phyloP scores from a whole-genome alignment of 2,329 filamentous ascomycete genomes.

The Juglanconis sp. region DNA sequence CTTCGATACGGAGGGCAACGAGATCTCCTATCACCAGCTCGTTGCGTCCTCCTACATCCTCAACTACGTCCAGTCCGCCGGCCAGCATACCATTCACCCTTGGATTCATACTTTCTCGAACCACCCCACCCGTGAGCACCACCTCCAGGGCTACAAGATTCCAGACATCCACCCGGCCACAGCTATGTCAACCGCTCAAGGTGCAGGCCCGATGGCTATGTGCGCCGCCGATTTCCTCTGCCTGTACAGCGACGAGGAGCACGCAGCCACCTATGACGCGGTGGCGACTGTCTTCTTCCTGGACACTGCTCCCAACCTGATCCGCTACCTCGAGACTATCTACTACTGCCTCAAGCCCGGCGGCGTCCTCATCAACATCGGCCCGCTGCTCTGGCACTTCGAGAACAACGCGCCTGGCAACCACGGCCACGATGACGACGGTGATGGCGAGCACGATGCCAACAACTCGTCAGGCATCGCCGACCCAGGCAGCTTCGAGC shows the following conservation, averaged over 20 bases:
- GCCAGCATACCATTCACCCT: conserved; percentile 73
- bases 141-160: conserved; percentile 69
- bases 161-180: conserved; percentile 76
- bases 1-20: conserved; percentile 79
- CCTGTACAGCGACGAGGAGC: conserved; percentile 67
- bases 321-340: conserved; percentile 85
- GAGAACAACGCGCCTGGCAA: conserved; percentile 67
- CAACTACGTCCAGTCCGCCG: conserved; percentile 59
- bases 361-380: conserved; percentile 84
- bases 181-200: conserved; percentile 38
- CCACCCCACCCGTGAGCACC: conserved; percentile 68
- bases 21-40: conserved; percentile 97
- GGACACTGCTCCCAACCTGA: conserved; percentile 90
- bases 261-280: conserved; percentile 67
- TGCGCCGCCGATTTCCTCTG: conserved; percentile 88
- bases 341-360: conserved; percentile 70
- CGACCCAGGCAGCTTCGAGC: conserved; percentile 85
- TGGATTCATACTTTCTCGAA: conserved; percentile 91
- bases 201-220: conserved; percentile 78
- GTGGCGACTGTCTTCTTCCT: conserved; percentile 94
- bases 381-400: conserved; percentile 93
- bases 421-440: conserved; percentile 49
- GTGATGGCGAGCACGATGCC: conserved; percentile 47
- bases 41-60: conserved; percentile 76
- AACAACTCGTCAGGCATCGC: conserved; percentile 66